phyloP scores from a whole-genome alignment of 768 basidiomycete species.

The Rhizopogon vesiculosus region DNA sequence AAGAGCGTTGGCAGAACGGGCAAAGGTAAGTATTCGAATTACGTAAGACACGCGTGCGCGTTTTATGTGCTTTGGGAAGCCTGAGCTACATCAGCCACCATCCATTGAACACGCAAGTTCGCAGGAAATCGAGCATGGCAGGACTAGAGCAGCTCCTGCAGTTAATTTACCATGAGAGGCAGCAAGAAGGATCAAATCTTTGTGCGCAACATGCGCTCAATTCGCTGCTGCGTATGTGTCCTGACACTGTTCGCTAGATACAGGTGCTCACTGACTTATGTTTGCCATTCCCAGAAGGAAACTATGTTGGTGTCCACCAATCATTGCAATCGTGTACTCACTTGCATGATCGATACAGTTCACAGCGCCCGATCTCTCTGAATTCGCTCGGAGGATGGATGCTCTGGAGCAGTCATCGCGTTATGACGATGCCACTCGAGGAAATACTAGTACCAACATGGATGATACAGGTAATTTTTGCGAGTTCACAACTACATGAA shows the following conservation, averaged over 20 bases:
- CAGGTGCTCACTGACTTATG: slow-evolving; percentile 32
- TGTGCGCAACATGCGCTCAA: slow-evolving; percentile 89
- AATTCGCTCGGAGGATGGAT: slow-evolving; percentile 68
- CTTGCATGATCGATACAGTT: slow-evolving; percentile 44
- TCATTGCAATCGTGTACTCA: background rate
- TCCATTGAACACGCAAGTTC: slow-evolving; percentile 2
- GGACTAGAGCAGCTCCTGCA: slow-evolving; percentile 49
- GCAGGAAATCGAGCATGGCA: slow-evolving; percentile 39
- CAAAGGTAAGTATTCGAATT: slow-evolving; percentile 6
- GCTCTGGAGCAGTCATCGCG: slow-evolving; percentile 45
- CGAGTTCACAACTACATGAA: background rate
- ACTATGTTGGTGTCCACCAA: slow-evolving; percentile 37
- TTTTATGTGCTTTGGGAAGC: slow-evolving; percentile 5
- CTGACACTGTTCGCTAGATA: background rate
- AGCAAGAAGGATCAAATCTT: slow-evolving; percentile 75
- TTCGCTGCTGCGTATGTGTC: slow-evolving; percentile 59
- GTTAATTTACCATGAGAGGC: slow-evolving; percentile 74
- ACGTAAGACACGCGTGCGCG: slow-evolving; percentile 30
- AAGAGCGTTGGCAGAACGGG: background rate
- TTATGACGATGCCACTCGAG: slow-evolving; percentile 45
- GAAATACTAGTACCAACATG: slow-evolving; percentile 68
- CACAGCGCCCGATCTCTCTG: slow-evolving; percentile 72
- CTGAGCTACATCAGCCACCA: slow-evolving; percentile 3
- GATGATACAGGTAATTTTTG: slow-evolving; percentile 72
- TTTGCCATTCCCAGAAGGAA: slow-evolving; percentile 32